phyloP scores from a whole-genome alignment of 2,329 filamentous ascomycete species.

The Tricladium varicosporioides region DNA sequence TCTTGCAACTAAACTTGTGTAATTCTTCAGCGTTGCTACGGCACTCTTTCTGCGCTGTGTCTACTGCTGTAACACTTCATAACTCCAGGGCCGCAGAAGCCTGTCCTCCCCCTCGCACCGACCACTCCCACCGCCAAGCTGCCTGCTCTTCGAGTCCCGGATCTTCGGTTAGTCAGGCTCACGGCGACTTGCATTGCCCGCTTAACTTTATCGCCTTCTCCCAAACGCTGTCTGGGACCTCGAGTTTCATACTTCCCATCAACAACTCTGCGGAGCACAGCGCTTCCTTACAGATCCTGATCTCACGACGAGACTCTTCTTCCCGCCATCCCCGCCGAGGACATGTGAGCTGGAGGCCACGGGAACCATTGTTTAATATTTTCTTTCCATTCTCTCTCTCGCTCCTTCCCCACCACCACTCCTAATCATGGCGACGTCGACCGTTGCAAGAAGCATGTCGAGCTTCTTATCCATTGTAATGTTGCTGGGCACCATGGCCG shows the following conservation, averaged over 20 bases:
- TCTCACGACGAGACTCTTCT: not conserved
- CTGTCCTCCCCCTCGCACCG: not conserved
- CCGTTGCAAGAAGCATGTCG: constrained; percentile 24
- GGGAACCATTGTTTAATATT: not conserved
- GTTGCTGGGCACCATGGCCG: constrained; percentile 19
- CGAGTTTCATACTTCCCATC: constrained; percentile 6
- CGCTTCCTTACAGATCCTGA: not conserved
- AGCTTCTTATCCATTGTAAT: constrained; percentile 15
- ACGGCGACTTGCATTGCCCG: not conserved
- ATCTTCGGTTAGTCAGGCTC: not conserved
- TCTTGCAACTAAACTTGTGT: too few species aligned
- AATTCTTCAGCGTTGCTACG: too few species aligned
- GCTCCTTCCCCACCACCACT: constrained; percentile 1
- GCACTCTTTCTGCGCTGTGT: too few species aligned
- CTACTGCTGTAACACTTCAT: too few species aligned
- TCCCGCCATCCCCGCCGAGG: not conserved
- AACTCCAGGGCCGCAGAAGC: not conserved
- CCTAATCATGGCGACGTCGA: constrained; percentile 28
- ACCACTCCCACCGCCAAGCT: not conserved
- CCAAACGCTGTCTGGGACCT: constrained; percentile 5
- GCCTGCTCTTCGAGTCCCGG: not conserved
- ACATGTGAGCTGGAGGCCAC: constrained; percentile 11
- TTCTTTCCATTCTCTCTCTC: constrained; percentile 1
- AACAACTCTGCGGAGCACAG: not conserved
- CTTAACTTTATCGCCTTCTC: constrained; percentile 5